phyloP scores from a whole-genome alignment of 768 basidiomycete species.

The Crassisporium funariophilum region DNA sequence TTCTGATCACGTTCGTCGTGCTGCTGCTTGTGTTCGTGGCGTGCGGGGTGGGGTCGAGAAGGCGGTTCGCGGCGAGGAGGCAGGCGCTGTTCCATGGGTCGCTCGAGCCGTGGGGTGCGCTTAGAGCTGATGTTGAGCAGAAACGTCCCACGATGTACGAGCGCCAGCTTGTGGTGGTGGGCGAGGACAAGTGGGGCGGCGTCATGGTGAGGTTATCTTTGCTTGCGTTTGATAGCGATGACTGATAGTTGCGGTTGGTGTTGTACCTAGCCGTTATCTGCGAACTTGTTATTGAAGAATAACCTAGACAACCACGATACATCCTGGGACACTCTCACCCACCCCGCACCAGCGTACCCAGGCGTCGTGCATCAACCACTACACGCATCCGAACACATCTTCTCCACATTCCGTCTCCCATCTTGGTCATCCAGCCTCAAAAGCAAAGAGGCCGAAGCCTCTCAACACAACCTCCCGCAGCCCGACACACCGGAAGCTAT shows the following conservation, averaged over 20 bases:
- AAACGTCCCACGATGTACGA: slow-evolving; percentile 19
- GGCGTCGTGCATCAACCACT: too few species aligned
- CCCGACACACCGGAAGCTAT: slow-evolving; percentile 17
- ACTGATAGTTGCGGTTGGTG: not conserved
- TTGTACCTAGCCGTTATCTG: slow-evolving; percentile 29
- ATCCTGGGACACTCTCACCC: too few species aligned
- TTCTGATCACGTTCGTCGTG: slow-evolving; percentile 50
- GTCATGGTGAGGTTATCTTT: slow-evolving; percentile 21
- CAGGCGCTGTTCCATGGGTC: slow-evolving; percentile 21
- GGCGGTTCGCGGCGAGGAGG: slow-evolving; percentile 35
- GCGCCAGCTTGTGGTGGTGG: not conserved
- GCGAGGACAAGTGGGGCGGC: slow-evolving; percentile 17
- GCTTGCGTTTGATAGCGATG: not conserved
- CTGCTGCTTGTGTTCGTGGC: slow-evolving; percentile 53
- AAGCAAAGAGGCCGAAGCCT: too few species aligned
- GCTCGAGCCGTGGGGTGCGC: slow-evolving; percentile 13
- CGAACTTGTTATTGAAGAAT: slow-evolving; percentile 14
- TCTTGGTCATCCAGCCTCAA: slow-evolving; percentile 8
- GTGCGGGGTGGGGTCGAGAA: slow-evolving; percentile 51
- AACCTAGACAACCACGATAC: too few species aligned
- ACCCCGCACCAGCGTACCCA: not conserved
- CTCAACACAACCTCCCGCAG: not conserved
- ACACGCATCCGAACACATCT: too few species aligned
- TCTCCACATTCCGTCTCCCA: slow-evolving; percentile 4
- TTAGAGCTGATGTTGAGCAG: slow-evolving; percentile 4